Evolutionary conservation across 192 early-diverging fungal species (phyloP), one percentile per base, ranked within the genome.

Genomic region (Dispira parvispora): DNA sequence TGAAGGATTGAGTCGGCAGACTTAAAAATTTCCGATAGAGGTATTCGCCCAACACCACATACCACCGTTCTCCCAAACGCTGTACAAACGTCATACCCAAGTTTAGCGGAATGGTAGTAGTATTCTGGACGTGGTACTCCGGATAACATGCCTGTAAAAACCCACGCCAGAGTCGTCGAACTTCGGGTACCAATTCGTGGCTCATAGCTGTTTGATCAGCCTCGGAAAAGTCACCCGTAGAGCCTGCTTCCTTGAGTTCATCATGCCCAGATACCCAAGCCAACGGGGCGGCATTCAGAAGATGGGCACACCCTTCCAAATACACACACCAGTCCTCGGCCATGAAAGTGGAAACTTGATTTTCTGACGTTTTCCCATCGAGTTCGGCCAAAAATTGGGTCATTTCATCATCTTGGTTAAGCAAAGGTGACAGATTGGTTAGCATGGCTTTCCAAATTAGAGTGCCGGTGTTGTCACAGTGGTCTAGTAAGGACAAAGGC

Each of bases 51-150:
- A 60, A 16, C 8, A 60, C 38, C 1, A 43, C 38, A 3, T n/a
- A 43, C 57, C 57, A 60, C 14, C 57, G 32, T 43, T 60, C 57
- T 13, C 57, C 57, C 1, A 60, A 60, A 42, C 57, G 57, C 14
- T 60, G 57, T 16, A 43, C 43, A 43, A 60, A 60, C 14, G 26
- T 43, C 23, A 27, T 27, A 13, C 53, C 53, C 25, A 55, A 27
- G 53, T 18, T 13, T 3, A 55, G 3, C 4, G 53, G 25, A 25
- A 55, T 26, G n/a, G 20, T 55, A 13, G 25, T 13, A 4, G 25
- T 26, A 26, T 55, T 27, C 25, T 27, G 38, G 14, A 14, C 10
- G 18, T 11, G 12, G 16, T 27, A 43, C 1, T 60, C 38, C 3
- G 57, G 57, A 27, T 13, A n/a, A 21, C 57, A 14, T 12, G 43